Evolutionary conservation across 345 rosid species (phyloP).

Genomic region (Pugionium cornutum): DNA sequence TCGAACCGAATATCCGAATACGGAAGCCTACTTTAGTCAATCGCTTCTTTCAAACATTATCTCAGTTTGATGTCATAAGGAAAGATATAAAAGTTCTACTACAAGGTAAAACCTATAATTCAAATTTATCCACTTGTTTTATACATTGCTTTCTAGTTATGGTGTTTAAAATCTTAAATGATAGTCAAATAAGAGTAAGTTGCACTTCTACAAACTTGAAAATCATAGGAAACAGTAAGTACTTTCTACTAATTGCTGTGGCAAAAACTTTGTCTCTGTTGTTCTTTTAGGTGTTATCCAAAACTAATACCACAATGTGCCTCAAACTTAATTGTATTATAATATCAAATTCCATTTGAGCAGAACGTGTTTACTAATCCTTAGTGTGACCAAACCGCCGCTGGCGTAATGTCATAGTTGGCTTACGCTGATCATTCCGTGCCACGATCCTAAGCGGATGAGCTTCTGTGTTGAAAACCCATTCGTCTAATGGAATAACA

Average conservation of each 20-base stretch:
- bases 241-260: constrained; percentile 19
- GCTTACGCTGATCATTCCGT: constrained; percentile 40
- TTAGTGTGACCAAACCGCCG: constrained; percentile 39
- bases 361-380: constrained; percentile 32
- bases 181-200: background rate
- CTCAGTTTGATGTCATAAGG: no score
- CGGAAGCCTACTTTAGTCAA: no score
- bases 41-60: no score
- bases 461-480: constrained; percentile 99
- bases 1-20: no score
- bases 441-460: constrained; percentile 77
- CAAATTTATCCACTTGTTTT: no score
- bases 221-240: constrained; percentile 14
- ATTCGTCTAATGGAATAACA: constrained; percentile 80
- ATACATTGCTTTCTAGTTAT: no score
- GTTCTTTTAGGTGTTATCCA: background rate
- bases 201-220: constrained; percentile 10
- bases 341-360: constrained; percentile 23
- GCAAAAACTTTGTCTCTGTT: constrained; percentile 27
- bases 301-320: constrained; percentile 32
- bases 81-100: no score
- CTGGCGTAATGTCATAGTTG: constrained; percentile 35
- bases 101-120: background rate
- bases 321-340: constrained; percentile 21
- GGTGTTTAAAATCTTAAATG: background rate